Conservation (phyloP, 2,329 filamentous ascomycete genomes). For the Juglanconis sp. region DNA sequence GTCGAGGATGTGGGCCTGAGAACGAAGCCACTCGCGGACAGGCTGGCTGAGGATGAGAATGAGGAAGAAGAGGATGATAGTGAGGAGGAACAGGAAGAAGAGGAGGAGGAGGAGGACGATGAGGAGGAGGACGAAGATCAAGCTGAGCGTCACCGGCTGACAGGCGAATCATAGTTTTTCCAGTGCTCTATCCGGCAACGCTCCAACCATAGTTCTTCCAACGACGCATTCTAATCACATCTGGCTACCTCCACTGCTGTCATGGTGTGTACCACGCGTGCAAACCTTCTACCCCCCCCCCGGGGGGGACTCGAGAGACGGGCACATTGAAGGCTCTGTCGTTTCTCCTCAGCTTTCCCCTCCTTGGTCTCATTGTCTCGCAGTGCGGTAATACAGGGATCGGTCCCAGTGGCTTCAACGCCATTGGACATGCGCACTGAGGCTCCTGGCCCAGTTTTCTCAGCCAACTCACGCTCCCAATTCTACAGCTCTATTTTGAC, state of each 20-base stretch:
- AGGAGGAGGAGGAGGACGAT: constrained; percentile 45
- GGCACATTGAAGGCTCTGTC: too few relatives aligned
- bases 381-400: too few relatives aligned
- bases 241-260: too few relatives aligned
- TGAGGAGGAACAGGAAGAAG: constrained; percentile 48
- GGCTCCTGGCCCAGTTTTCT: too few relatives aligned
- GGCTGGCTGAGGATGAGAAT: constrained; percentile 73
- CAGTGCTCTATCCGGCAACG: neutral
- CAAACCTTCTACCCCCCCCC: too few relatives aligned
- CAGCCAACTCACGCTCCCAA: too few relatives aligned
- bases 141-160: neutral
- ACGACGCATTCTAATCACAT: neutral
- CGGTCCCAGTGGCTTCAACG: too few relatives aligned
- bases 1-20: constrained; percentile 45
- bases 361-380: too few relatives aligned
- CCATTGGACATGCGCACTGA: too few relatives aligned
- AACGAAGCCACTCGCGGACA: constrained; percentile 86
- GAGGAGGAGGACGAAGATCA: constrained; percentile 28
- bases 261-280: neutral
- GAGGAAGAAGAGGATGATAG: constrained; percentile 53
- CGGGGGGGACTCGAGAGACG: too few relatives aligned
- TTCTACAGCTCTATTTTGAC: too few relatives aligned
- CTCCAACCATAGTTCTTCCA: neutral
- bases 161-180: neutral
- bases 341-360: too few relatives aligned